Conservation (phyloP, 2,329 filamentous ascomycete species). For the Exutisphaerella laricina region DNA sequence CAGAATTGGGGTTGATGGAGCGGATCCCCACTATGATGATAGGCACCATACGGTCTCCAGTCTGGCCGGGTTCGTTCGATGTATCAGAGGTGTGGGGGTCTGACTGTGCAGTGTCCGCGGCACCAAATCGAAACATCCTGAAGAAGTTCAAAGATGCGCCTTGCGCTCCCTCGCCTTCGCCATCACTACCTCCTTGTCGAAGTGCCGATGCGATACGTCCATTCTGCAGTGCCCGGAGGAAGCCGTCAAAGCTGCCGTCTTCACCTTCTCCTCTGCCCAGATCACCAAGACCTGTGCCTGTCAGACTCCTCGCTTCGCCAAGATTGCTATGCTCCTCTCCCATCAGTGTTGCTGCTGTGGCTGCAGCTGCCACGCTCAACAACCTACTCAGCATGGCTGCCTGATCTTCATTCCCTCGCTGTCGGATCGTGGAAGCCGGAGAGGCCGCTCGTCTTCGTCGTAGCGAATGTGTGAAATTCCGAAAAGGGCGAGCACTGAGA, state of each 20-base stretch:
- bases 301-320: constrained; percentile 51
- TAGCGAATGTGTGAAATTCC: constrained; percentile 41
- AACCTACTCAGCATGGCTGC: constrained; percentile 57
- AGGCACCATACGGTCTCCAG: constrained; percentile 57
- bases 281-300: constrained; percentile 35
- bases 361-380: constrained; percentile 57
- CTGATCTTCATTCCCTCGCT: constrained; percentile 54
- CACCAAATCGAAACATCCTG: constrained; percentile 62
- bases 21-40: constrained; percentile 65
- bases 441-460: constrained; percentile 50
- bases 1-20: constrained; percentile 53
- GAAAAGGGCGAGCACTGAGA: constrained; percentile 31
- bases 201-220: constrained; percentile 54
- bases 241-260: constrained; percentile 58
- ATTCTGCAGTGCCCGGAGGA: constrained; percentile 58
- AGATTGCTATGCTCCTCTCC: constrained; percentile 53
- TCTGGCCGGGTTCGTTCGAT: constrained; percentile 33
- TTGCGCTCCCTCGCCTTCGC: constrained; percentile 37
- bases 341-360: constrained; percentile 60
- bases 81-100: constrained; percentile 18
- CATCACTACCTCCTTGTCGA: constrained; percentile 39
- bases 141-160: constrained; percentile 59
- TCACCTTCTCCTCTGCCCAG: constrained; percentile 42
- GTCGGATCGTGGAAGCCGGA: constrained; percentile 20
- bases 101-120: constrained; percentile 35